Percentiles rank a stretch among this genome's conserved stretches.
Evolutionary conservation across 2,329 filamentous ascomycete species (phyloP).

Genomic region (Thielaviopsis ethacetica): DNA sequence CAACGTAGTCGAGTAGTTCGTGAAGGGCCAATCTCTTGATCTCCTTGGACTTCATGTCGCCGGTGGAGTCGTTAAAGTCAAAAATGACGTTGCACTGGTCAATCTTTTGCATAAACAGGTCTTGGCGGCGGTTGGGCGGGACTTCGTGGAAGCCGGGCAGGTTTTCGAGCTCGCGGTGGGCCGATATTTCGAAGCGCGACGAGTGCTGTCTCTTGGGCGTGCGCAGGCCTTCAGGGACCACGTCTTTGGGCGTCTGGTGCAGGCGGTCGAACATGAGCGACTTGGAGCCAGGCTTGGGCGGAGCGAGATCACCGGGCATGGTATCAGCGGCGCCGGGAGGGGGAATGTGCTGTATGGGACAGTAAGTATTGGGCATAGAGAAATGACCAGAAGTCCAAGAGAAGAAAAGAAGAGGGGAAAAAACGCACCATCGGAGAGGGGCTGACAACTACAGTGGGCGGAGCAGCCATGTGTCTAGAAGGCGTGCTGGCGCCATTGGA

Average conservation of each 20-base stretch:
- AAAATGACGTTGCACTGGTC: slow-evolving; percentile 99
- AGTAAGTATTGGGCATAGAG: not conserved
- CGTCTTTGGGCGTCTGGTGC: slow-evolving; percentile 85
- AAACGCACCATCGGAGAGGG: slow-evolving; percentile 79
- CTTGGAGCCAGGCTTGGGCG: slow-evolving; percentile 82
- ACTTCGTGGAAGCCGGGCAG: slow-evolving; percentile 96
- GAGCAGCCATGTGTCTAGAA: slow-evolving; percentile 45
- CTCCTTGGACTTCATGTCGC: slow-evolving; percentile 99
- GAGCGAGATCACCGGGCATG: slow-evolving; percentile 92
- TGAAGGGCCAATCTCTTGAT: slow-evolving; percentile 95
- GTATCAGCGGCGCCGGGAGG: slow-evolving; percentile 89
- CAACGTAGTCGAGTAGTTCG: slow-evolving; percentile 92
- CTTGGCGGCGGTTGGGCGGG: slow-evolving; percentile 81
- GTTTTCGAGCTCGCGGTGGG: slow-evolving; percentile 92
- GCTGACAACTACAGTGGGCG: slow-evolving; percentile 86
- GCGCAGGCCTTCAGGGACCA: slow-evolving; percentile 77
- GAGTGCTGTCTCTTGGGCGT: slow-evolving; percentile 96
- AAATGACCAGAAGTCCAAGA: slow-evolving; percentile 10
- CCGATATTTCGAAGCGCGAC: slow-evolving; percentile 93
- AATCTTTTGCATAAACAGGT: slow-evolving; percentile 99
- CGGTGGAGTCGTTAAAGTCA: slow-evolving; percentile 96
- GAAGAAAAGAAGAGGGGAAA: not conserved
- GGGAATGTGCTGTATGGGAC: slow-evolving; percentile 54
- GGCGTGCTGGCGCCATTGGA: slow-evolving; percentile 38
- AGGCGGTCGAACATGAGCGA: slow-evolving; percentile 76